Evolutionary conservation across 2,329 filamentous ascomycete species (phyloP), one percentile per base, ranked within the genome.

Genomic region (Claviceps capensis): DNA sequence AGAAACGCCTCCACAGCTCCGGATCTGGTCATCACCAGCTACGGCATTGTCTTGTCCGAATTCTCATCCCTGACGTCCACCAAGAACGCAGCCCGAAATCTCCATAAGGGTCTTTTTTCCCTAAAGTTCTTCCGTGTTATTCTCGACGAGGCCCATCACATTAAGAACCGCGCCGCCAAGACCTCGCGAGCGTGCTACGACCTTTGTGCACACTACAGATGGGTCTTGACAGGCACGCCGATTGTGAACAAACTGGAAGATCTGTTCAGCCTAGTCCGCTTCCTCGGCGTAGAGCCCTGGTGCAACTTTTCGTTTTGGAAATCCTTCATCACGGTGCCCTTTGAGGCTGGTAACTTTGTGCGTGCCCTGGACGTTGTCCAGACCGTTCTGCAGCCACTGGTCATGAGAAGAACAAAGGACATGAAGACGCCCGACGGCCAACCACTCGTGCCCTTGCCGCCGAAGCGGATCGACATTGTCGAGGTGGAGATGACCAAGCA

Each of bases 271-370:
- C 71, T 98, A 40, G 88, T 97, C 13, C 82, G 88, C 3, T 98
- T 97, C 68, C 72, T 98, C 11, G 83, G 88, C 52, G 93, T 98
- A 4, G 91, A 97, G 64, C 93, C 93, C 0, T 98, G 93, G 93
- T 93, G 86, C 62, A 97, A 97, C 65, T 98, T 98, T 66, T 95
- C 90, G 0, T 98, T 95, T 69, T 98, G 93, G 93, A 90, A 90
- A 64, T 97, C 93, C 0, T 98, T 98, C 65, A 97, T 98, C 62
- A 98, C 93, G 0, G 84, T 95, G 1, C 93, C 93, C 0, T 98
- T 98, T 57, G 93, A 98, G 66, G 91, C 88, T 0, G 93, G 93
- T 58, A 86, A 98, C 56, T 96, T 95, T 63, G 81, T 96, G 59
- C 83, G 90, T 4, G 93, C 93, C 0, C 74, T 98, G 7, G 93